Evolutionary conservation across 768 basidiomycete species (phyloP).

Genomic region (Cyclocybe aegerita): DNA sequence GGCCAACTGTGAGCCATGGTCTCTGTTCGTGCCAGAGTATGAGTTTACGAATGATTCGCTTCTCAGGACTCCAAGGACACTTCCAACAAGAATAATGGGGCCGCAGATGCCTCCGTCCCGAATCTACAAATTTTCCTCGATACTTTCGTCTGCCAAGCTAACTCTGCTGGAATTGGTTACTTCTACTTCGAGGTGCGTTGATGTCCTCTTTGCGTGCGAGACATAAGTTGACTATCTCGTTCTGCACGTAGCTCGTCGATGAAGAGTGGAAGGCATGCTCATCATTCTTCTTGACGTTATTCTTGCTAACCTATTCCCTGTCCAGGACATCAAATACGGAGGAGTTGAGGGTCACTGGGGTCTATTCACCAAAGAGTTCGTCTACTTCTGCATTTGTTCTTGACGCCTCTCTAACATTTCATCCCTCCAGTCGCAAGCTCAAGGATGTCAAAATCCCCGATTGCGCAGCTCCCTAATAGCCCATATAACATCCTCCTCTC

Average conservation of each 20-base stretch:
- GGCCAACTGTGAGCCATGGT: conserved; percentile 56
- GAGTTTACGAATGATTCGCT: background rate
- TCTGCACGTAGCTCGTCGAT: conserved; percentile 58
- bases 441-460: conserved; percentile 67
- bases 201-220: background rate
- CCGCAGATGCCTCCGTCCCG: conserved; percentile 54
- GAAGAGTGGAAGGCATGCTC: conserved; percentile 73
- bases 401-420: conserved; percentile 1
- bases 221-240: conserved; percentile 1
- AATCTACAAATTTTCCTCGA: conserved; percentile 80
- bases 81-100: conserved; percentile 63
- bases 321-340: conserved; percentile 59
- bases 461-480: conserved; percentile 41
- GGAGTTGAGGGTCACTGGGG: conserved; percentile 74
- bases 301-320: background rate
- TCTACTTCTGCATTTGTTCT: conserved; percentile 2
- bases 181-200: conserved; percentile 78
- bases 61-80: conserved; percentile 55
- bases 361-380: conserved; percentile 44
- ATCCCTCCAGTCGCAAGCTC: conserved; percentile 54
- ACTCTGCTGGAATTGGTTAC: conserved; percentile 71
- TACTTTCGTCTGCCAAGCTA: conserved; percentile 88
- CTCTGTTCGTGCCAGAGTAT: background rate
- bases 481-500: background rate
- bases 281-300: background rate